Evolutionary conservation across 768 basidiomycete genomes (phyloP), one percentile per base, ranked within the genome.

Genomic region (Amanita rubescens): DNA sequence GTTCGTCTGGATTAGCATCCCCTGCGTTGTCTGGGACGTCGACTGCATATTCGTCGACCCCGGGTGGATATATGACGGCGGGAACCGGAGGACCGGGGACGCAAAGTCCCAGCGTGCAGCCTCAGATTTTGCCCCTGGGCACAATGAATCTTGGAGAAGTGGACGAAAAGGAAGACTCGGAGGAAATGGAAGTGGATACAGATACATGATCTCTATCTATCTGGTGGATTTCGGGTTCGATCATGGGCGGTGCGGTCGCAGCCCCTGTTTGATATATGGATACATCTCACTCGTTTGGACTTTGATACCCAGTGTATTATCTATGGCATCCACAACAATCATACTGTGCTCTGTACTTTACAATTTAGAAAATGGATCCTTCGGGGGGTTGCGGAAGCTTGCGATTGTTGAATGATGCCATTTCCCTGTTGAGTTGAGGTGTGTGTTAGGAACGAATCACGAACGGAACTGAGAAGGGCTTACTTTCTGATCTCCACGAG

Each of bases 361-460:
- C 12, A 2, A 25, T 27, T 60, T 63, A 85, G 70, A 90, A 90
- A 42, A 64, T 79, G 56, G 77, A 83, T 57, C 93, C 93, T 66
- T 99, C 96, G 15, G 87, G 81, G 2, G 96, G 96, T 70, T 99
- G 96, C 32, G 93, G 90, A 34, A 94, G 78, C 73, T 98, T 98
- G 60, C 93, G 75, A 69, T 98, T 99, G 57, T 80, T 80, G 63
- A 88, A 84, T 45, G 88, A 81, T 2, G 86, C 93, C 96, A 99
- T 98, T 69, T 96, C 94, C 73, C 94, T 97, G 56, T n/a, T 34
- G 24, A 22, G 14, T 30, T 8, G 45, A 35, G 50, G 43, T 37
- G 52, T 19, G 12, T 42, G 22, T 10, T 9, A 15, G 32, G 24
- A 17, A 39, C 22, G 25, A 25, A 7, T 41, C 37, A 9, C 22